These are phyloP conservation scores for Vitis riparia DNA, from an alignment of 164 flowering plant genomes.

Conservation along the genomic window DNA sequence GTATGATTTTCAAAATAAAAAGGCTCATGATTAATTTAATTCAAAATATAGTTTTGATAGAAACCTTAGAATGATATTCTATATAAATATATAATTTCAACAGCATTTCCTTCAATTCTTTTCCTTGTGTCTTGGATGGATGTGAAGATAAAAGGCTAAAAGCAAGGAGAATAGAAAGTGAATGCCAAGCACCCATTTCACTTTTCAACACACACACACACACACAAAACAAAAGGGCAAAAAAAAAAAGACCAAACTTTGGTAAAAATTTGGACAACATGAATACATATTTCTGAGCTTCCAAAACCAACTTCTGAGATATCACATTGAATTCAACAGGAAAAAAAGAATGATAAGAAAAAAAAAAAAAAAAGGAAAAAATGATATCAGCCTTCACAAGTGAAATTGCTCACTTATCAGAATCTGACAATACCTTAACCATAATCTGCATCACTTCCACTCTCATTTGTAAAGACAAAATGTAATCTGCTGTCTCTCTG, in stretches of 20 bases:
- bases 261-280: neutral
- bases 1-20: no score
- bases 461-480: constrained; percentile 51
- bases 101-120: no score
- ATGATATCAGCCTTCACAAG: constrained; percentile 3
- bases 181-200: no score
- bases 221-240: constrained; percentile 1
- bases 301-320: neutral
- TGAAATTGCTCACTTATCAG: constrained; percentile 2
- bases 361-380: neutral
- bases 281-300: neutral
- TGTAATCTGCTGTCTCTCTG: constrained; percentile 72
- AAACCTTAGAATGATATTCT: no score
- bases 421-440: constrained; percentile 35
- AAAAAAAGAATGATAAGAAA: no score
- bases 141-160: no score
- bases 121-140: no score
- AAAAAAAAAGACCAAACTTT: neutral
- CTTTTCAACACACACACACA: no score
- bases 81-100: no score
- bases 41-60: no score
- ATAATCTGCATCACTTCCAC: constrained; percentile 70
- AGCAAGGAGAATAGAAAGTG: no score
- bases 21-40: no score
- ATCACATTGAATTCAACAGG: neutral